A percentile compares a stretch with the other conserved stretches of the same genome.
Conservation (phyloP, 2,329 filamentous ascomycete genomes). For the Cladosporium austrohemisphaericum region DNA sequence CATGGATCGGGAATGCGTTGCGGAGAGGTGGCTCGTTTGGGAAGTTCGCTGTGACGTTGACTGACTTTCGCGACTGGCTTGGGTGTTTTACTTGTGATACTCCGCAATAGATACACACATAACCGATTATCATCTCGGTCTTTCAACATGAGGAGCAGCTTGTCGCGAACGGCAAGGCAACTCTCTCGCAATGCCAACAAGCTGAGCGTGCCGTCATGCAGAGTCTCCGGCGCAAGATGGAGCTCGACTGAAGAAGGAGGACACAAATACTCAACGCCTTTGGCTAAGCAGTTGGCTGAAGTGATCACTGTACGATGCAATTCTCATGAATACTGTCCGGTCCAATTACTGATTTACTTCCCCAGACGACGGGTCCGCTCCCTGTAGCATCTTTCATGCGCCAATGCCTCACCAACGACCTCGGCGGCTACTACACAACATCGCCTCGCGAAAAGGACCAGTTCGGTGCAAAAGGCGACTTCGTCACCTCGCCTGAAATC, state of each 20-base stretch:
- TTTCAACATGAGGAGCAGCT: constrained; percentile 26
- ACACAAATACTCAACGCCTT: constrained; percentile 78
- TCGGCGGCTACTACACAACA: constrained; percentile 90
- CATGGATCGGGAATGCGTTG: constrained; percentile 7
- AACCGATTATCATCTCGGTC: background rate
- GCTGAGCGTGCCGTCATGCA: constrained; percentile 15
- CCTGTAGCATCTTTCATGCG: constrained; percentile 95
- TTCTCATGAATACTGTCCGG: background rate
- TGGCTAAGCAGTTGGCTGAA: constrained; percentile 81
- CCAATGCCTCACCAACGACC: constrained; percentile 88
- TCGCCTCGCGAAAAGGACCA: constrained; percentile 69
- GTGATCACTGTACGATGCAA: constrained; percentile 68
- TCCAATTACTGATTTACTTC: constrained; percentile 12
- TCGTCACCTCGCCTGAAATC: constrained; percentile 95
- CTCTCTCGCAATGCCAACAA: constrained; percentile 21
- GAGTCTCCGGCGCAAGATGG: constrained; percentile 38
- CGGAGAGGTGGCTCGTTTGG: constrained; percentile 5
- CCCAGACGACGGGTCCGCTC: constrained; percentile 80
- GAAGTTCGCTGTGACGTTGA: constrained; percentile 12
- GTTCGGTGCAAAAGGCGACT: constrained; percentile 91
- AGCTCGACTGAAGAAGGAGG: constrained; percentile 34
- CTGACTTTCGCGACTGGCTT: constrained; percentile 2
- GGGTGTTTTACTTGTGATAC: background rate
- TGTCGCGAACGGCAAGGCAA: constrained; percentile 24
- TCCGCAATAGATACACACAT: too few relatives aligned